Conservation (phyloP, 805 yeast species). For the Hemisphaericaspora nanyangensis region DNA sequence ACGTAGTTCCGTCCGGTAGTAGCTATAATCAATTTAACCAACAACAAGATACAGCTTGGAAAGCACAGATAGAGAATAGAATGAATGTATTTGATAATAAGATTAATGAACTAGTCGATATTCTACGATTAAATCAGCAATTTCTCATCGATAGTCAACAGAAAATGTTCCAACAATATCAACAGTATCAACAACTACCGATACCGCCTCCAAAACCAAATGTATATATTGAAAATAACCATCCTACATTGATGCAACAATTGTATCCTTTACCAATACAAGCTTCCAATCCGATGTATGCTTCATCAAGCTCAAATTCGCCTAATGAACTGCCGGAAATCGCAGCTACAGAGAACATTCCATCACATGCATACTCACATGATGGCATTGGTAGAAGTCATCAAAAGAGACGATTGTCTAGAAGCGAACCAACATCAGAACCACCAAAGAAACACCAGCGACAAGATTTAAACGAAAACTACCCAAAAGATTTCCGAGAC, state of each 20-base stretch:
- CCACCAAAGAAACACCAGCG: not conserved
- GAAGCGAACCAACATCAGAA: not conserved
- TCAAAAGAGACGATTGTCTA: not conserved
- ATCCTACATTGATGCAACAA: constrained; percentile 1
- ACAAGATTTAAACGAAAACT: not conserved
- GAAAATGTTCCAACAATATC: constrained; percentile 8
- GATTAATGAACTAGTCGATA: constrained; percentile 34
- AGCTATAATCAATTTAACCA: not conserved
- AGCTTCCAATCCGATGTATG: not conserved
- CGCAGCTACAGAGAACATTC: not conserved
- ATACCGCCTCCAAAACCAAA: not conserved
- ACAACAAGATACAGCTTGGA: constrained; percentile 26
- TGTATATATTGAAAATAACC: not conserved
- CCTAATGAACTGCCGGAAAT: not conserved
- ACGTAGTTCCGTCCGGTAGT: not conserved
- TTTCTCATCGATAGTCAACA: constrained; percentile 19
- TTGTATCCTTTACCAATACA: not conserved
- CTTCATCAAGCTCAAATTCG: not conserved
- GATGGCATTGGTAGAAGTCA: not conserved
- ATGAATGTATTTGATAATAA: constrained; percentile 35
- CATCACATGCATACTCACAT: not conserved
- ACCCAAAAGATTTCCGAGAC: constrained; percentile 30
- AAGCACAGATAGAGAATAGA: constrained; percentile 29
- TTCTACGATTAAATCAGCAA: constrained; percentile 30
- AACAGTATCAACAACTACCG: constrained; percentile 2